Base-by-base conservation (phyloP, 306 rosid genomes). In the Psophocarpus tetragonolobus region DNA sequence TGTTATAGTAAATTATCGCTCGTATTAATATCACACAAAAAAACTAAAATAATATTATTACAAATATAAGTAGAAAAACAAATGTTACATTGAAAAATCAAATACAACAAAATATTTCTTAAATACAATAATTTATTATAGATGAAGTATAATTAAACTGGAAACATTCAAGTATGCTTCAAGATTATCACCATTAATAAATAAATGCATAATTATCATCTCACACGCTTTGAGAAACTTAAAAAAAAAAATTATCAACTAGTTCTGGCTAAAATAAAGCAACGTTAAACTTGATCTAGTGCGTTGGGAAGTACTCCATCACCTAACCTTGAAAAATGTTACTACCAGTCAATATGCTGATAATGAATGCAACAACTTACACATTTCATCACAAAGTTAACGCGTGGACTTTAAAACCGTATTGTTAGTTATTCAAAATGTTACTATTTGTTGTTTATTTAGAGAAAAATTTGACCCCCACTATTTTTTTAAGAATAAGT, bases 311-410 rank as follows among this genome's bases (percentile, higher is more conserved):
- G 78, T 39, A 57, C 17, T 68, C 5, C 39, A 39, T 30, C 56
- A 57, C 68, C 57, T 73, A 57, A 39, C 29, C 54, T 38, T 57
- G 17, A 36, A 71, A 72, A 36, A 27, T 57, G 17, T 57, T 35
- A 20, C 64, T 33, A 51, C 18, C 1, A 38, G 27, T 36, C 21
- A 29, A 51, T 56, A 54, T 73, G 53, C 6, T 1, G 27, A 50
- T 68, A 45, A 68, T 68, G 54, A 38, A 56, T 23, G 24, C 77
- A 73, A 73, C 20, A 38, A 29, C 66, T 71, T 72, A 21, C 38
- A 54, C 12, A 71, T 35, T 71, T 54, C 50, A 53, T n/a, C 26
- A 24, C 67, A 73, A 8, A 33, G 36, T 53, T 2, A 18, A 33
- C 14, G 50, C 76, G 65, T 71, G 33, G 44, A 60, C 14, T 23